A percentile compares a stretch with the other conserved stretches of the same genome.
Evolutionary conservation across 352 stramenopile genomes (phyloP).

Genomic region (Phytophthora multivora): DNA sequence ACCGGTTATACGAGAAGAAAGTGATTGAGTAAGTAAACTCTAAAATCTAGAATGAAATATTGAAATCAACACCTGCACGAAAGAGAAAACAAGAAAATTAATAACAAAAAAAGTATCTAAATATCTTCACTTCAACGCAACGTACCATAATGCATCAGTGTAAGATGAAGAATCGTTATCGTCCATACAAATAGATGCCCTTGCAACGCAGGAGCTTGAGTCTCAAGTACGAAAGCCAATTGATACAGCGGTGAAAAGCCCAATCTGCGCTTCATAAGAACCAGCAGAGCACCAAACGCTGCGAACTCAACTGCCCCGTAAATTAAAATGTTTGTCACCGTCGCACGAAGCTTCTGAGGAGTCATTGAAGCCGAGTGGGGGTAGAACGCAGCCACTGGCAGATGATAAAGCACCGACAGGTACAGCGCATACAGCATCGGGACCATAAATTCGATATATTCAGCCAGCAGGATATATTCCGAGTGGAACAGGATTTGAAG

Average conservation of each 20-base stretch:
- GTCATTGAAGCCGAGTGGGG: conserved; percentile 16
- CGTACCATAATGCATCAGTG: conserved; percentile 34
- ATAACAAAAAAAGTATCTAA: neutral
- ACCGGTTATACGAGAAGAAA: conserved; percentile 18
- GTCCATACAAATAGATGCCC: conserved; percentile 32
- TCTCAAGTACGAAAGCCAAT: conserved; percentile 47
- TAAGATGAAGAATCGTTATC: conserved; percentile 33
- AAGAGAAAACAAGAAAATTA: neutral
- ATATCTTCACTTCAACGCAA: neutral
- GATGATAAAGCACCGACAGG: conserved; percentile 17
- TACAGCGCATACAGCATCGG: conserved; percentile 30
- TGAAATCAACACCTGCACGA: conserved; percentile 19
- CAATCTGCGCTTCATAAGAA: conserved; percentile 24
- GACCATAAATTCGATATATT: conserved; percentile 39
- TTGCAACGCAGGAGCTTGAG: conserved; percentile 23
- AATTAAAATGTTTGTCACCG: conserved; percentile 12
- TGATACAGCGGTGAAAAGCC: conserved; percentile 28
- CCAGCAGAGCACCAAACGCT: conserved; percentile 15
- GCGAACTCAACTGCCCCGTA: conserved; percentile 27
- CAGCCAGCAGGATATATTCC: conserved; percentile 29
- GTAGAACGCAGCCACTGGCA: conserved; percentile 32
- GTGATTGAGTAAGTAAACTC: neutral
- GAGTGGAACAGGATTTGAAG: conserved; percentile 31
- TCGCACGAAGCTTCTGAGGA: neutral
- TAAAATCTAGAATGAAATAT: conserved; percentile 9